Evolutionary conservation across 1,284 basidiomycete genomes (phyloP), one percentile per base, ranked within the genome.

Genomic region (Leccinum griseonigrum): DNA sequence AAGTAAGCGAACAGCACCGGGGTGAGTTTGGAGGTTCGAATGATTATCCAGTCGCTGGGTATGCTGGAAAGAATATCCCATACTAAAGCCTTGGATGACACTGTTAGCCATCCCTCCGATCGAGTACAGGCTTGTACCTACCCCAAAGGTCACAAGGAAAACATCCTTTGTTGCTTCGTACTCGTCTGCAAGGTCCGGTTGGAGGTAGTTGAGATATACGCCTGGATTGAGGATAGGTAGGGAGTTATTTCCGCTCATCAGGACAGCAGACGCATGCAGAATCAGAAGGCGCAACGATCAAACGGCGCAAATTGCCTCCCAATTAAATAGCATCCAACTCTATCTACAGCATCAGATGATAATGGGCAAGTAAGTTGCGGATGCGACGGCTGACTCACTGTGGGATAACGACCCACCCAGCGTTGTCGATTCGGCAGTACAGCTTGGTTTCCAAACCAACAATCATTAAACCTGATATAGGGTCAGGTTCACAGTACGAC

Each of bases 51-150:
- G 52, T 72, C 70, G 2, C 51, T 32, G 11, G 61, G 64, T 26
- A 74, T 16, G 48, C 65, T 74, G 22, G 66, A 66, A 32, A 71
- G 63, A 26, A 72, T 68, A 28, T 74, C 69, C 69, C 70, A 74
- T 28, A 57, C 7, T 8, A 74, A 59, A 54, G 70, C 69, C 70
- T 72, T 29, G 18, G 13, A 13, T 3, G 54, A 16, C 9, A 26
- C 16, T 16, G 31, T 72, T 52, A 68, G 48, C 54, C 46, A 31
- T 56, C 40, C n/a, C 34, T 40, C 14, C 10, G 26, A 16, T 5
- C 11, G 55, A 22, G n/a, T 3, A 36, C 2, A 10, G 6, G 16
- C 1, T 18, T 11, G 18, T 38, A 55, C 28, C 14, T 63, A 71
- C 71, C 61, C 72, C 71, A 36, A 74, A 51, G 11, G 67, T 68